Evolutionary conservation across 1,284 basidiomycete genomes (phyloP).

Genomic region (Spongispora temasekensis): DNA sequence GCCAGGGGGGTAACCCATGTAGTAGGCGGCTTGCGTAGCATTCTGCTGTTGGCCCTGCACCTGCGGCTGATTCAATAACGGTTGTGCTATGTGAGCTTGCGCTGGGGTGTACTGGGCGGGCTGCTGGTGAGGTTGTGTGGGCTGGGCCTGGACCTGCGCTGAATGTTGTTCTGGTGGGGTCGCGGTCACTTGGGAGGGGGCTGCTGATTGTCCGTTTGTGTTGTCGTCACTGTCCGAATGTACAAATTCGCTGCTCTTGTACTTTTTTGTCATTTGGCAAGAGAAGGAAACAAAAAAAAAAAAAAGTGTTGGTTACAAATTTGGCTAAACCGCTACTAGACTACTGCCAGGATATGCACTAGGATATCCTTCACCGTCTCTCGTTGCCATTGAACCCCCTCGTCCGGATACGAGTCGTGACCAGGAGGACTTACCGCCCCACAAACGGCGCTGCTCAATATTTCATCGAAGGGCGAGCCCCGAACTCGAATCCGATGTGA

Average conservation of each 20-base stretch:
- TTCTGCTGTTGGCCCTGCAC: slow-evolving; percentile 28
- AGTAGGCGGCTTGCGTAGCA: slow-evolving; percentile 31
- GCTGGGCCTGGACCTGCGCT: slow-evolving; percentile 15
- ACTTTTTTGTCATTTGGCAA: too few species aligned
- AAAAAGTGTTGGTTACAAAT: too few species aligned
- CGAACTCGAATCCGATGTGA: slow-evolving; percentile 70
- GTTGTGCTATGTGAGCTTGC: slow-evolving; percentile 21
- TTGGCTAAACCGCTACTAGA: too few species aligned
- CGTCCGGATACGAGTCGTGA: slow-evolving; percentile 26
- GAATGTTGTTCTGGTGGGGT: too few species aligned
- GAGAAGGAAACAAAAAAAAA: too few species aligned
- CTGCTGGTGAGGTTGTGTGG: slow-evolving; percentile 24
- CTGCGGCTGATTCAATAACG: slow-evolving; percentile 19
- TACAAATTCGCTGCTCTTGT: too few species aligned
- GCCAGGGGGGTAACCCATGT: slow-evolving; percentile 35
- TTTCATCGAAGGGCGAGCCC: slow-evolving; percentile 65
- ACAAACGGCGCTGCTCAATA: slow-evolving; percentile 60
- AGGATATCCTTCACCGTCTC: slow-evolving; percentile 60
- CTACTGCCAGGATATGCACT: slow-evolving; percentile 54
- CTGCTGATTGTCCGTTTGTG: slow-evolving; percentile 15
- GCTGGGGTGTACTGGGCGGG: slow-evolving; percentile 19
- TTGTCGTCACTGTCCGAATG: not conserved
- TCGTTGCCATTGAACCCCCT: slow-evolving; percentile 34
- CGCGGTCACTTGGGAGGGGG: too few species aligned
- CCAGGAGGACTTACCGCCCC: slow-evolving; percentile 41